Base-by-base conservation (phyloP, 495 filamentous ascomycete species). In the Talaromyces ruber region DNA sequence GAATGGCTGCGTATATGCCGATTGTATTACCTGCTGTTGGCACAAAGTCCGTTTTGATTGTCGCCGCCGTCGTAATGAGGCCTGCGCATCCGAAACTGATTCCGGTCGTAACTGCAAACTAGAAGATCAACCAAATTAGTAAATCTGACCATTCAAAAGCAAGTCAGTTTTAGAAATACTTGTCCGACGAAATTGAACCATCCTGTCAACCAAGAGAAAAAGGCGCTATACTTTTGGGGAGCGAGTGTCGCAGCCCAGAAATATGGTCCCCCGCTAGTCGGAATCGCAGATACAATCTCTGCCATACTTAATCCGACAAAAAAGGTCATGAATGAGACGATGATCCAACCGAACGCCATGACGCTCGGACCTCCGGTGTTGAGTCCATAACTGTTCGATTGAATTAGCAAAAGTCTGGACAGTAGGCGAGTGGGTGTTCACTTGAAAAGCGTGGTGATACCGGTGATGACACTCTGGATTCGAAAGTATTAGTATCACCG, bases 211-310 rank as follows among this genome's bases (percentile, higher is more conserved):
- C 85, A 88, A 26, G 82, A 80, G 6, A 79, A 76, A 65, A 88
- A 86, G 6, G 85, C 82, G 0, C 80, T 77, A 69, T 80, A 76
- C 6, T 74, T 68, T 6, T 76, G 72, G 1, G 85, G 81, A 6
- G 85, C 84, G 24, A 88, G 74, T 62, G 85, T 77, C 29, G 85
- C 84, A 3, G 82, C 76, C 85, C 86, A 88, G 69, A 86, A 88
- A 64, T 88, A 88, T 18, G 84, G 84, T 8, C 85, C 85, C 22
- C 84, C 85, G 37, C 76, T 79, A 3, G 84, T 87, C 0, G 86
- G 86, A 64, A 87, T 82, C 1, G 85, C 84, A 2, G 82, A 85
- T 25, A 86, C 84, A 63, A 88, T 87, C 68, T 88, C 86, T 1
- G 84, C 85, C 80, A 88, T 86, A 21, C 80, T 76, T 2, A 83